Evolutionary conservation across 2,329 filamentous ascomycete genomes (phyloP), one percentile per base, ranked within the genome.

Genomic region (Paramyrothecium sp.): DNA sequence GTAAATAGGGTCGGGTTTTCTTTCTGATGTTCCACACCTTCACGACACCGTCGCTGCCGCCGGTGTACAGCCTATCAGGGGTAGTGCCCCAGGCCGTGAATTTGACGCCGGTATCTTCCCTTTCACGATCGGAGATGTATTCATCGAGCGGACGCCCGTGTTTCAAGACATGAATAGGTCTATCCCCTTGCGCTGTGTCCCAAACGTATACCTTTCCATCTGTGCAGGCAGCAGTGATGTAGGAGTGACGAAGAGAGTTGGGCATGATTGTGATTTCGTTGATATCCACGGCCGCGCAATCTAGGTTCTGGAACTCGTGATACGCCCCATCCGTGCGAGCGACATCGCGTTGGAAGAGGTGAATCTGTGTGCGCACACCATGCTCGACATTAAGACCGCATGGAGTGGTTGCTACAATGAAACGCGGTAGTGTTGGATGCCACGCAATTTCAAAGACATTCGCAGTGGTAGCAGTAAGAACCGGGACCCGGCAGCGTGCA

Each of bases 381-480:
- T 77, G 69, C 26, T 82, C 77, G 3, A 76, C 65, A 34, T 76
- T 74, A n/a, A 73, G 68, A 13, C 78, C 78, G 10, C 72, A 74
- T 0, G 83, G 82, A 0, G 84, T 82, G 0, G 84, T 87, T 2
- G 84, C 85, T 3, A 78, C 83, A 5, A 84, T 72, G 61, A 88
- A 88, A 21, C 75, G 74, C 3, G 75, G 70, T 50, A 81, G 73
- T 0, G 66, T 75, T 0, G 86, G 85, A 63, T 89, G 86, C 86
- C 86, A 89, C 0, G 78, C 73, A 2, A 88, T 81, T 63, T 89
- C 86, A 49, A 89, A 89, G 2, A 88, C 83, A 56, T 89, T 88
- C 50, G 84, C 79, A 1, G 78, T 80, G 1, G 79, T 79, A 2
- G 78, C 80, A 3, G 81, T 79, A 20, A 76, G 71, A 3, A 88